Conservation (phyloP, 2,329 filamentous ascomycete genomes). For the Claviceps humidiphila region DNA sequence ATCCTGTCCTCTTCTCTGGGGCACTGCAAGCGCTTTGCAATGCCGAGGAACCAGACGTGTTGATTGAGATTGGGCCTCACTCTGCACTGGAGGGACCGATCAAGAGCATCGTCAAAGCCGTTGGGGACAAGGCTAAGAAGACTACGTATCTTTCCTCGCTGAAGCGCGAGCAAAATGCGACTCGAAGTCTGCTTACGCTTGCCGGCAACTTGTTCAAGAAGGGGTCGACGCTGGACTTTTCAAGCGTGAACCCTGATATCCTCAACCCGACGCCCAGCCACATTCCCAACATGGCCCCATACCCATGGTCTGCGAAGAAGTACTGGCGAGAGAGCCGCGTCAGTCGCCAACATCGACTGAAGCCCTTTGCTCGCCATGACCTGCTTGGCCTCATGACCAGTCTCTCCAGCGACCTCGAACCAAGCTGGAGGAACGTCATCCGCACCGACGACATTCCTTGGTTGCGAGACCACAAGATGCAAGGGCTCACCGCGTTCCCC, state of each 20-base stretch:
- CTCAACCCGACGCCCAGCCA: conserved; percentile 12
- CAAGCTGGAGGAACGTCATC: conserved; percentile 35
- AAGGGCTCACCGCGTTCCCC: conserved; percentile 42
- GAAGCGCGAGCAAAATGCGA: background rate
- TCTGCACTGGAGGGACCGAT: conserved; percentile 24
- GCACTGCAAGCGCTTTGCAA: conserved; percentile 19
- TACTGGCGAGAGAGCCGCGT: conserved; percentile 36
- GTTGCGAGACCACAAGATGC: conserved; percentile 43
- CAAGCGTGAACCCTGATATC: conserved; percentile 22
- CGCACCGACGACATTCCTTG: conserved; percentile 39
- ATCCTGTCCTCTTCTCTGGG: conserved; percentile 29
- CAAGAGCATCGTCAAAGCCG: conserved; percentile 28
- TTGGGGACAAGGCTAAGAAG: conserved; percentile 5
- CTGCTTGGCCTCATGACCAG: conserved; percentile 33
- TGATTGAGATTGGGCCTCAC: conserved; percentile 21
- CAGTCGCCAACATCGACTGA: conserved; percentile 27
- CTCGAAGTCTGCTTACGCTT: conserved; percentile 9
- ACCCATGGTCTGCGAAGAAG: conserved; percentile 33
- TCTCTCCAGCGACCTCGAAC: conserved; percentile 30
- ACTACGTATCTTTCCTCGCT: background rate
- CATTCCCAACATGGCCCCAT: conserved; percentile 31
- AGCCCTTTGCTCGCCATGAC: conserved; percentile 27
- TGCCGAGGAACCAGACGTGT: conserved; percentile 12
- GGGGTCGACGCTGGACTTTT: background rate
- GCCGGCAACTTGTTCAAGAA: conserved; percentile 25